Conservation (phyloP, 192 early-diverging fungal species). For the Chytriomyces confervae region DNA sequence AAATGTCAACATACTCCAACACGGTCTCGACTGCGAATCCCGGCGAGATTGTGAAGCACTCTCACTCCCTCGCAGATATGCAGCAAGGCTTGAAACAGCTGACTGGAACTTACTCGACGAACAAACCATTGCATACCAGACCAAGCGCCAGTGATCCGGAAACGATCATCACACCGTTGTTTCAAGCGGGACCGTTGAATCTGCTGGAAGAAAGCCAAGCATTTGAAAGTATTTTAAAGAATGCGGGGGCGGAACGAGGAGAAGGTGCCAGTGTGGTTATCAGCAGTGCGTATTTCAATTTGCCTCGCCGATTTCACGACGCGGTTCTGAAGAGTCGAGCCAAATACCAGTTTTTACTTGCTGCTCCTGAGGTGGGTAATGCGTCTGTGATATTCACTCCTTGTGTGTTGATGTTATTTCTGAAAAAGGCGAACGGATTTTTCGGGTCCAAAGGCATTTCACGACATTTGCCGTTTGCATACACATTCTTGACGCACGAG, state of each 20-base stretch:
- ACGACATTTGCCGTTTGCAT: constrained; percentile 85
- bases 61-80: constrained; percentile 7
- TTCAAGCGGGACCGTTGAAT: constrained; percentile 86
- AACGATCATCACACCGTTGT: constrained; percentile 69
- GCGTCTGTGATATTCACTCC: not conserved
- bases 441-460: constrained; percentile 84
- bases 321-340: constrained; percentile 56
- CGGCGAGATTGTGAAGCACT: not conserved
- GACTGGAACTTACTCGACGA: not conserved
- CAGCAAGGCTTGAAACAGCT: constrained; percentile 11
- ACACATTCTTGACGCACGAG: constrained; percentile 82
- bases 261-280: constrained; percentile 45
- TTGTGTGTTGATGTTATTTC: not conserved
- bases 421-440: constrained; percentile 86
- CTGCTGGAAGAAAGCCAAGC: constrained; percentile 79
- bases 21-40: not conserved
- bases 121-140: not conserved
- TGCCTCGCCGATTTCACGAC: constrained; percentile 70
- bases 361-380: constrained; percentile 78
- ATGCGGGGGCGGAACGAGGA: constrained; percentile 53
- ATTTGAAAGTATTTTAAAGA: constrained; percentile 69
- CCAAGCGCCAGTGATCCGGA: constrained; percentile 1
- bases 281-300: constrained; percentile 95
- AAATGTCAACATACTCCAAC: constrained; percentile 61
- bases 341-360: constrained; percentile 73